Evolutionary conservation across 306 rosid genomes (phyloP).

Genomic region (Amphicarpaea edgeworthii): DNA sequence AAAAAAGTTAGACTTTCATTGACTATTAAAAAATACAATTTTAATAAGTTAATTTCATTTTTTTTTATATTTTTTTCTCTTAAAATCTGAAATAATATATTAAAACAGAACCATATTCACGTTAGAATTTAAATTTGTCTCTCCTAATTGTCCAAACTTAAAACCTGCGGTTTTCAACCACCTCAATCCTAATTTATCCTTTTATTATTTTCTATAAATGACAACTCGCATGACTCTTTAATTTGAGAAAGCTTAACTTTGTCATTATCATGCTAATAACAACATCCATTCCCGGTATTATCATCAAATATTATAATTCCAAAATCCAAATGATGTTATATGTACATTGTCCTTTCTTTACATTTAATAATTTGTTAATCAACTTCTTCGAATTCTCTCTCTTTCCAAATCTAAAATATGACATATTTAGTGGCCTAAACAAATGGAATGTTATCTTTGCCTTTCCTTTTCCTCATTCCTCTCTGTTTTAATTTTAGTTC

Average conservation of each 20-base stretch:
- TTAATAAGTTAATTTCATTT: too few species aligned
- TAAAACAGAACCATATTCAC: too few species aligned
- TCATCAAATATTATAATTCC: constrained; percentile 28
- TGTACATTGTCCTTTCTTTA: neutral
- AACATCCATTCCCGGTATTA: constrained; percentile 1
- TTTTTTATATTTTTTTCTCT: too few species aligned
- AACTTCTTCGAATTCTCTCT: neutral
- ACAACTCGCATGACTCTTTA: neutral
- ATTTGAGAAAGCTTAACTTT: constrained; percentile 8
- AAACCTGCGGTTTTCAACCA: neutral
- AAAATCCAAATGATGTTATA: neutral
- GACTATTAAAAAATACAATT: too few species aligned
- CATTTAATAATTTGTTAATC: neutral
- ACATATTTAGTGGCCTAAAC: neutral
- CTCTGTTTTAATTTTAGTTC: neutral
- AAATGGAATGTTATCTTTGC: neutral
- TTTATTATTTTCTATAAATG: constrained; percentile 1
- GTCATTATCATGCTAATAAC: constrained; percentile 39
- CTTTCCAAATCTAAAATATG: neutral
- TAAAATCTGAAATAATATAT: too few species aligned
- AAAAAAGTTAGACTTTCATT: too few species aligned
- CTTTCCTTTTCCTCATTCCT: constrained; percentile 1
- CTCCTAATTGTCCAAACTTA: neutral
- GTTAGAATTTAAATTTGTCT: neutral
- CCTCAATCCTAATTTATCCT: neutral